Evolutionary conservation across 495 filamentous ascomycete genomes (phyloP).

Genomic region (Aeminium ludgeri): DNA sequence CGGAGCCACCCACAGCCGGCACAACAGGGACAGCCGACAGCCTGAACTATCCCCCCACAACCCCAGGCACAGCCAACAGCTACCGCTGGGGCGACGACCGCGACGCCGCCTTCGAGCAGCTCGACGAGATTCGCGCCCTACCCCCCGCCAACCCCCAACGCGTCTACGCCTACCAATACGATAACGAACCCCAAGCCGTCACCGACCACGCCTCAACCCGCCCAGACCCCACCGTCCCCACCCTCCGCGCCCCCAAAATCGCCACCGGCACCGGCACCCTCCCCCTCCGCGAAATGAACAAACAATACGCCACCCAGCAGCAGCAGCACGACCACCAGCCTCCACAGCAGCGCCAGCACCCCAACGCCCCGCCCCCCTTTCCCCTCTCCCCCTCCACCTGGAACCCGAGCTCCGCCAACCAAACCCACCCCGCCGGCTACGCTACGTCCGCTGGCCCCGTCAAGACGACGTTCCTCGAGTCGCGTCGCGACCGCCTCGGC

Average conservation of each 20-base stretch:
- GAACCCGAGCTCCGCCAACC: slow-evolving; percentile 4
- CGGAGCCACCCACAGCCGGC: slow-evolving; percentile 23
- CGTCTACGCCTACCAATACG: slow-evolving; percentile 1
- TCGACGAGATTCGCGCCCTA: slow-evolving; percentile 22
- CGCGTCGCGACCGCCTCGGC: slow-evolving; percentile 25
- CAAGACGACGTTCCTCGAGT: slow-evolving; percentile 34
- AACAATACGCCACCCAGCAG: slow-evolving; percentile 2
- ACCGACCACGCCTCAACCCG: slow-evolving; percentile 8
- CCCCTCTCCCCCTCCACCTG: slow-evolving; percentile 17
- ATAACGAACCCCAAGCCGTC: slow-evolving; percentile 4
- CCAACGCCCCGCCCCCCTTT: slow-evolving; percentile 12
- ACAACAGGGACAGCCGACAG: slow-evolving; percentile 8
- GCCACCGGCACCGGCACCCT: not conserved
- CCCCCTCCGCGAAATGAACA: slow-evolving; percentile 11
- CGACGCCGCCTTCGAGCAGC: slow-evolving; percentile 16
- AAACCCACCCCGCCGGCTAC: not conserved
- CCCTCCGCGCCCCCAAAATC: too few species aligned
- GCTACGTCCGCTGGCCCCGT: slow-evolving; percentile 18
- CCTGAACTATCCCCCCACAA: slow-evolving; percentile 8
- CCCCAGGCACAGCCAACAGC: slow-evolving; percentile 7
- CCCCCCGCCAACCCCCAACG: slow-evolving; percentile 11
- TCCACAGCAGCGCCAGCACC: not conserved
- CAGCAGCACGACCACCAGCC: not conserved
- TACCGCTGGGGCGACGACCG: slow-evolving; percentile 3
- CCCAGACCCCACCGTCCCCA: slow-evolving; percentile 8